Percentiles rank a stretch among this genome's conserved stretches.
phyloP scores from a whole-genome alignment of 164 flowering plant genomes.

The Paratinospora sagittata region DNA sequence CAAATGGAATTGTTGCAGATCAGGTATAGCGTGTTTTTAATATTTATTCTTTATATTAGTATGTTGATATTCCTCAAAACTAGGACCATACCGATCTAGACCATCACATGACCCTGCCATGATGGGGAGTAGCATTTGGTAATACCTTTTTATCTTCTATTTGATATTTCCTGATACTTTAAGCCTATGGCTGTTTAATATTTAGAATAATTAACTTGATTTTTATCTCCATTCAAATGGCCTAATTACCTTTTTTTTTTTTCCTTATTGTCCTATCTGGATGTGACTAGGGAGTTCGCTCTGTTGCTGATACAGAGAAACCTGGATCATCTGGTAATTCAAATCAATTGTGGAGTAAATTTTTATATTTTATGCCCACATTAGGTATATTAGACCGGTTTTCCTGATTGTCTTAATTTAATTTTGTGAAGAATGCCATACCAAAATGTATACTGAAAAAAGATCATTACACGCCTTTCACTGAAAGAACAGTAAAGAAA shows the following conservation, averaged over 20 bases:
- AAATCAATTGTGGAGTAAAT: not conserved
- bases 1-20: conserved; percentile 75
- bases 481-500: not conserved
- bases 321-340: conserved; percentile 52
- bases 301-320: conserved; percentile 64
- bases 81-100: too few relatives aligned
- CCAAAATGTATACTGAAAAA: not conserved
- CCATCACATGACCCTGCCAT: not conserved
- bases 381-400: not conserved
- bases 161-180: not conserved
- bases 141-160: not conserved
- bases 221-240: not conserved
- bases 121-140: not conserved
- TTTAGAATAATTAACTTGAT: not conserved
- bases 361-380: conserved; percentile 1
- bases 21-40: conserved; percentile 40
- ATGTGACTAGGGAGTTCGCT: conserved; percentile 48
- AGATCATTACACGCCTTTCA: not conserved
- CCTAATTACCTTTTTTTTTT: not conserved
- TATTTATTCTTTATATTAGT: not conserved
- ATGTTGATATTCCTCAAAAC: not conserved
- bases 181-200: not conserved
- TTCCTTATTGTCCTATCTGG: conserved; percentile 1
- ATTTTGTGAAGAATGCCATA: not conserved
- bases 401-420: not conserved